These are phyloP conservation scores for Ogataea saltuana DNA, from an alignment of 805 yeast species.

Conservation along the genomic window DNA sequence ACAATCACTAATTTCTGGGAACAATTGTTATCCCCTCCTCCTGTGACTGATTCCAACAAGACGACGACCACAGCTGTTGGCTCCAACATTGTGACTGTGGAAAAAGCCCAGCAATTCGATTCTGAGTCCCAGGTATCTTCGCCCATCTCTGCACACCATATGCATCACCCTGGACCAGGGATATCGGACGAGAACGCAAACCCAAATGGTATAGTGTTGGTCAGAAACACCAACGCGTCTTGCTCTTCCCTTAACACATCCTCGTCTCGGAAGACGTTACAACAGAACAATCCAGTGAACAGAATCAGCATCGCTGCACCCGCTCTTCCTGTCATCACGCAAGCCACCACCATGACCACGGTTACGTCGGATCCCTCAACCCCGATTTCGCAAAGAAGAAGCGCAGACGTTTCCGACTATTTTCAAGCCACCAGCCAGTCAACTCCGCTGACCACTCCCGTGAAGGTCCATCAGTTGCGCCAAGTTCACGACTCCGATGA, in stretches of 20 bases:
- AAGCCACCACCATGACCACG: constrained; percentile 37
- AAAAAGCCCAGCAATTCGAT: constrained; percentile 5
- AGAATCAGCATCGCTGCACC: constrained; percentile 35
- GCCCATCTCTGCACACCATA: constrained; percentile 13
- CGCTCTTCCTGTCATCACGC: constrained; percentile 39
- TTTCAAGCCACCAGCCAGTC: constrained; percentile 9
- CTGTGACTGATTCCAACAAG: constrained; percentile 11
- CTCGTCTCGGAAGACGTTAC: constrained; percentile 24
- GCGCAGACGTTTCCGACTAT: constrained; percentile 18
- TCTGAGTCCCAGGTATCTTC: constrained; percentile 11
- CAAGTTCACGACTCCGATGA: constrained; percentile 7
- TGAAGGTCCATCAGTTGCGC: constrained; percentile 14
- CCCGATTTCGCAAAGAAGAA: constrained; percentile 17
- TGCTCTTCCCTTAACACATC: constrained; percentile 21
- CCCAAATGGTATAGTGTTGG: constrained; percentile 11
- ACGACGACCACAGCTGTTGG: constrained; percentile 10
- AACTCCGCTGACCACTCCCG: constrained; percentile 17
- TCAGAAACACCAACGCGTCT: constrained; percentile 18
- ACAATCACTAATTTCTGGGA: constrained; percentile 23
- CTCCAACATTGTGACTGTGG: constrained; percentile 2
- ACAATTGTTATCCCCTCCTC: constrained; percentile 16
- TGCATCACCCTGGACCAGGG: constrained; percentile 6
- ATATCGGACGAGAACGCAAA: constrained; percentile 16
- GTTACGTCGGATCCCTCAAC: constrained; percentile 28
- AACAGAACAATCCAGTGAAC: constrained; percentile 30